Conservation (phyloP, 345 rosid species). For the Eucalyptus coolabah region DNA sequence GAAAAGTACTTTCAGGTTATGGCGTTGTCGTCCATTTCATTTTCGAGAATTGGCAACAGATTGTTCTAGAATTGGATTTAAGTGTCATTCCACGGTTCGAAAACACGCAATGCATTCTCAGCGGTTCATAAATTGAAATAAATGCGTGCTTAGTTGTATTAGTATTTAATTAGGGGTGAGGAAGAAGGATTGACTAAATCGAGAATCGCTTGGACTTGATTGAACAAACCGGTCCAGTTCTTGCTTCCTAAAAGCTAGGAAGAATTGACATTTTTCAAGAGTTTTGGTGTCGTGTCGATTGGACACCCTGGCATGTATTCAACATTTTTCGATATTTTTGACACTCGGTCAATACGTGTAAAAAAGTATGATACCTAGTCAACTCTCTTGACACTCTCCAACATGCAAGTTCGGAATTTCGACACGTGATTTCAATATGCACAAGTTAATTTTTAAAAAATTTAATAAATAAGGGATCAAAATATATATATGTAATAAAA, state of each 20-base stretch:
- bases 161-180: no score
- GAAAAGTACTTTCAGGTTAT: background rate
- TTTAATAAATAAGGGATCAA: no score
- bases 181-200: accelerated
- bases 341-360: accelerated
- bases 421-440: accelerated
- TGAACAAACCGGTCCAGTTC: accelerated
- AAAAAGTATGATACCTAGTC: accelerated
- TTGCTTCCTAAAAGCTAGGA: no score
- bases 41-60: no score
- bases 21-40: no score
- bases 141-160: background rate
- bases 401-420: accelerated
- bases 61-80: background rate
- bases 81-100: background rate
- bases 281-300: accelerated
- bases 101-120: no score
- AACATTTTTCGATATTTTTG: accelerated
- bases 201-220: background rate
- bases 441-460: accelerated
- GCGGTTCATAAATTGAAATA: background rate
- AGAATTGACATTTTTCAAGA: no score
- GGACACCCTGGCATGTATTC: accelerated
- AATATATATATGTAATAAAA: no score
- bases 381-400: accelerated